phyloP scores from a whole-genome alignment of 2,329 filamentous ascomycete genomes.

The Penicillium psychrosexuale region DNA sequence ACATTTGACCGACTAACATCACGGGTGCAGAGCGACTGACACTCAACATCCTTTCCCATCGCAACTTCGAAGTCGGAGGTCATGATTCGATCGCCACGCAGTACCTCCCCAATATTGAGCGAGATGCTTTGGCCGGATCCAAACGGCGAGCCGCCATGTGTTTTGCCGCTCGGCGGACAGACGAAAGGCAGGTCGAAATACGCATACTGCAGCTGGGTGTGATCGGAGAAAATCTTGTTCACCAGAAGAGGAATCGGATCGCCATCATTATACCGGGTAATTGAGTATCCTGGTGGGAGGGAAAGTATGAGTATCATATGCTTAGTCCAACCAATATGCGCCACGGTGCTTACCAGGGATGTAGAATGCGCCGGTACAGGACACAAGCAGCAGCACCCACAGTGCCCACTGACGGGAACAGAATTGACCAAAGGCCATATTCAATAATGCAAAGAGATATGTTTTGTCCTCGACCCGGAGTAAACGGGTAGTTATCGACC shows the following conservation, averaged over 20 bases:
- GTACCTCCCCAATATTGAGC: constrained; percentile 80
- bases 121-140: constrained; percentile 74
- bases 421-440: constrained; percentile 15
- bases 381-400: constrained; percentile 32
- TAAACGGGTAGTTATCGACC: constrained; percentile 9
- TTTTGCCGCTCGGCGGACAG: constrained; percentile 70
- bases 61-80: constrained; percentile 77
- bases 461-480: constrained; percentile 8
- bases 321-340: background rate
- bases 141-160: constrained; percentile 63
- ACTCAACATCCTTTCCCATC: constrained; percentile 73
- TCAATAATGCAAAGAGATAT: constrained; percentile 8
- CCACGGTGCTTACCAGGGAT: constrained; percentile 65
- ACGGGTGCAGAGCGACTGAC: constrained; percentile 68
- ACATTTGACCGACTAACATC: constrained; percentile 64
- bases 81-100: constrained; percentile 81
- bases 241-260: constrained; percentile 81
- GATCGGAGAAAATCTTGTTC: constrained; percentile 89
- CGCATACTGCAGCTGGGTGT: constrained; percentile 85
- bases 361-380: constrained; percentile 68
- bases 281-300: constrained; percentile 66
- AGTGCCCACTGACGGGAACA: constrained; percentile 23
- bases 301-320: constrained; percentile 11
- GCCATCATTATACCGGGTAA: constrained; percentile 72
- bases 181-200: constrained; percentile 87